These are phyloP conservation scores for Daldinia bambusicola DNA, from an alignment of 495 filamentous ascomycete species.

Conservation along the genomic window DNA sequence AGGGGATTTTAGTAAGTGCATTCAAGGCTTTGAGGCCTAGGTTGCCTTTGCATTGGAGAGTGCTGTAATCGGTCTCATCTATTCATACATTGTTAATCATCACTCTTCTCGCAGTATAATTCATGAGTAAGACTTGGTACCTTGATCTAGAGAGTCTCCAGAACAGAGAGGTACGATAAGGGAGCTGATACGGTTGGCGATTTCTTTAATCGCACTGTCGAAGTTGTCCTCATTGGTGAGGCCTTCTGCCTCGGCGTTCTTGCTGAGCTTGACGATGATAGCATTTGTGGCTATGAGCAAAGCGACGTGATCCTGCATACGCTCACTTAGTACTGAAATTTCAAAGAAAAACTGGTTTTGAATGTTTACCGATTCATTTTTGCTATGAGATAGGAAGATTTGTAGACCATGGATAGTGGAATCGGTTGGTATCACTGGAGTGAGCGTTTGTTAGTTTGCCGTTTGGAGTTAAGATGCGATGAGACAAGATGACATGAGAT, in stretches of 20 bases:
- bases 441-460: constrained; percentile 9
- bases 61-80: constrained; percentile 42
- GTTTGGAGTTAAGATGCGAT: not conserved
- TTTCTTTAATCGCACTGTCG: constrained; percentile 1
- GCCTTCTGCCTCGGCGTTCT: not conserved
- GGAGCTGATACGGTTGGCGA: constrained; percentile 28
- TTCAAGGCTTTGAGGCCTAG: constrained; percentile 33
- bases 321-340: not conserved
- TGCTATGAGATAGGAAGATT: not conserved
- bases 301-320: constrained; percentile 29
- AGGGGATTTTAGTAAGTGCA: constrained; percentile 10
- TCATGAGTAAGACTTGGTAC: constrained; percentile 20
- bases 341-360: not conserved
- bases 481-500: not conserved
- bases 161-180: constrained; percentile 40
- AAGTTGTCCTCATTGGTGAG: not conserved
- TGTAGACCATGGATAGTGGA: constrained; percentile 9
- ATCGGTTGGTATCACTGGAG: constrained; percentile 20
- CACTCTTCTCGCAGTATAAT: not conserved
- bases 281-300: constrained; percentile 31
- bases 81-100: not conserved
- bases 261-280: constrained; percentile 18
- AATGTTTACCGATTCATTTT: constrained; percentile 15
- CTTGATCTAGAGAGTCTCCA: constrained; percentile 34
- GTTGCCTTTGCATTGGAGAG: constrained; percentile 33